Evolutionary conservation across 768 basidiomycete species (phyloP), one percentile per base, ranked within the genome.

Genomic region (Candolleomyces efflorescens): DNA sequence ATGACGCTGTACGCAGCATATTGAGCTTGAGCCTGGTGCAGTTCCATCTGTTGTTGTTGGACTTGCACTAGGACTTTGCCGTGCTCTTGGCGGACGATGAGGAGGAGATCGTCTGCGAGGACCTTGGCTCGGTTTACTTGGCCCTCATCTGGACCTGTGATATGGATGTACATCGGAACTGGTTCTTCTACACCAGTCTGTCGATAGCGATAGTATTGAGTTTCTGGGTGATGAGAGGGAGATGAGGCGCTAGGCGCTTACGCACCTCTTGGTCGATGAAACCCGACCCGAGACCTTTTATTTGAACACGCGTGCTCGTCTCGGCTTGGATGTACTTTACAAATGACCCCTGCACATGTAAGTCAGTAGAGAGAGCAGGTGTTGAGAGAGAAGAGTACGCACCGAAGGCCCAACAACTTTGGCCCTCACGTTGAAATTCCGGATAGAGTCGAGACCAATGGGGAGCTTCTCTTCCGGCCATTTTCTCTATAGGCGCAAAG

Each of bases 311-410:
- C 5, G 95, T 96, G 26, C 88, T 87, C 0, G 96, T 99, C 72
- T 99, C 96, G 64, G 89, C 83, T 72, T 99, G 96, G 51, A 98
- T 98, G 69, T 94, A 94, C 73, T 99, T 99, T 63, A 99, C 96
- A 67, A 98, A 99, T 62, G 93, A 87, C 62, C 95, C 95, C 90
- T 92, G 69, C 53, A 24, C 12, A 27, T 39, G 32, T 2, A 32
- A 32, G 32, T 24, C 20, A 38, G 36, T 15, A 64, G 18, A 6
- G 22, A 5, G 3, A 46, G 3, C 10, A 41, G n/a, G 2, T n/a
- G 17, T 7, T 20, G 24, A 48, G 12, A 51, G 49, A 3, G 52
- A n/a, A 13, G 7, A 23, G 20, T 6, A 78, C 84, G 58, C 71
- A 94, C 94, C 61, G 85, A 86, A 12, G 96, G 96, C 13, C 96